Conservation (phyloP, 768 basidiomycete genomes). For the Serendipita sp. region DNA sequence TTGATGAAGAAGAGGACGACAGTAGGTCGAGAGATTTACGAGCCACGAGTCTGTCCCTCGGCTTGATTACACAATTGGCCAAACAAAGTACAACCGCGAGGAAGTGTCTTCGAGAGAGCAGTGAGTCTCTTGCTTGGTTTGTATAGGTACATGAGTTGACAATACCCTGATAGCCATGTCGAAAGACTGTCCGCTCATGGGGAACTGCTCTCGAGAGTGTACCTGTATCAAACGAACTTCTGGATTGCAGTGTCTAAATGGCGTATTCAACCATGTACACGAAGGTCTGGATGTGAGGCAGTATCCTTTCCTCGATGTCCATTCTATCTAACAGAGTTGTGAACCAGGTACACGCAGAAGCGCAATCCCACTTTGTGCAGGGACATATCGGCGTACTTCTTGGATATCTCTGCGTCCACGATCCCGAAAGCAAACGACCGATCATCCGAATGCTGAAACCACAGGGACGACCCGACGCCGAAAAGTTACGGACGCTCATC, state of each 20-base stretch:
- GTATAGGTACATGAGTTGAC: background rate
- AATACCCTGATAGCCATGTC: background rate
- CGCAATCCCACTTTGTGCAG: conserved; percentile 24
- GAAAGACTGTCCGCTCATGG: background rate
- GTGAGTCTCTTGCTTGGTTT: background rate
- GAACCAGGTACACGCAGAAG: background rate
- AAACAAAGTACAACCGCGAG: background rate
- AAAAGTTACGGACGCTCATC: conserved; percentile 21
- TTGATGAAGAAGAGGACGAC: background rate
- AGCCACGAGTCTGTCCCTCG: background rate
- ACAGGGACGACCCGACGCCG: conserved; percentile 19
- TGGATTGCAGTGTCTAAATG: background rate
- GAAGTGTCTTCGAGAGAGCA: too few species aligned
- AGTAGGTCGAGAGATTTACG: background rate
- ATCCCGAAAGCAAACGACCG: conserved; percentile 15
- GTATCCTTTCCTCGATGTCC: background rate
- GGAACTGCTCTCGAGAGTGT: background rate
- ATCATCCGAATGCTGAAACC: conserved; percentile 19
- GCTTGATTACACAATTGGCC: background rate
- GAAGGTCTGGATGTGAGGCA: background rate
- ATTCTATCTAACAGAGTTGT: background rate
- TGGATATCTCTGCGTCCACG: conserved; percentile 28
- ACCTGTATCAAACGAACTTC: background rate
- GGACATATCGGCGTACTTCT: conserved; percentile 65
- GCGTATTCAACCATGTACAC: background rate